Conservation (phyloP, 2,329 filamentous ascomycete genomes). For the Elsinoe arachidis region DNA sequence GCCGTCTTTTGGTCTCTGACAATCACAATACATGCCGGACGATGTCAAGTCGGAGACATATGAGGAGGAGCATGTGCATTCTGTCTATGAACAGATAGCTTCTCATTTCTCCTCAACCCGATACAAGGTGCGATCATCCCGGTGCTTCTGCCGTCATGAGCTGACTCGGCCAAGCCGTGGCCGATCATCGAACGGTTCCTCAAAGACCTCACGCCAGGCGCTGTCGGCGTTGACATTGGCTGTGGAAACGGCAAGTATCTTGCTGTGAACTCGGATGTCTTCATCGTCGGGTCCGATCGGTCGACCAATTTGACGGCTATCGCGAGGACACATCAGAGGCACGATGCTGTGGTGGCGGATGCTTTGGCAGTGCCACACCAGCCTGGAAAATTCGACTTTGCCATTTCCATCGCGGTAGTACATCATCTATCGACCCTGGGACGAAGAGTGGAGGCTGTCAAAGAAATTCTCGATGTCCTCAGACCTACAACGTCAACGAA, state of each 20-base stretch:
- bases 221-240: slow-evolving; percentile 80
- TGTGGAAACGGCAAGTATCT: slow-evolving; percentile 98
- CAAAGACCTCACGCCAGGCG: slow-evolving; percentile 53
- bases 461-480: slow-evolving; percentile 60
- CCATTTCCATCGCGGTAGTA: slow-evolving; percentile 85
- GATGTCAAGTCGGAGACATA: slow-evolving; percentile 39
- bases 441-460: slow-evolving; percentile 64
- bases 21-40: slow-evolving; percentile 3
- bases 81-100: slow-evolving; percentile 82
- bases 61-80: slow-evolving; percentile 80
- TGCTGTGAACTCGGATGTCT: slow-evolving; percentile 64
- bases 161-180: slow-evolving; percentile 66
- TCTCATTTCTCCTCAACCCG: slow-evolving; percentile 74
- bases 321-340: slow-evolving; percentile 49
- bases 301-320: slow-evolving; percentile 54
- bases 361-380: slow-evolving; percentile 76
- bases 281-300: slow-evolving; percentile 78
- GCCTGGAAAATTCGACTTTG: slow-evolving; percentile 63
- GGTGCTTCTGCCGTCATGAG: slow-evolving; percentile 19
- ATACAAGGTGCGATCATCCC: slow-evolving; percentile 49
- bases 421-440: slow-evolving; percentile 79
- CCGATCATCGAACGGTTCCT: slow-evolving; percentile 81
- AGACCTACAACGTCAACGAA: slow-evolving; percentile 20
- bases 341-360: slow-evolving; percentile 70
- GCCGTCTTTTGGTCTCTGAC: not conserved